Percentiles rank a stretch among this genome's conserved stretches.
These are phyloP conservation scores for Botrytis deweyae DNA, from an alignment of 2,329 filamentous ascomycete species.

Conservation along the genomic window DNA sequence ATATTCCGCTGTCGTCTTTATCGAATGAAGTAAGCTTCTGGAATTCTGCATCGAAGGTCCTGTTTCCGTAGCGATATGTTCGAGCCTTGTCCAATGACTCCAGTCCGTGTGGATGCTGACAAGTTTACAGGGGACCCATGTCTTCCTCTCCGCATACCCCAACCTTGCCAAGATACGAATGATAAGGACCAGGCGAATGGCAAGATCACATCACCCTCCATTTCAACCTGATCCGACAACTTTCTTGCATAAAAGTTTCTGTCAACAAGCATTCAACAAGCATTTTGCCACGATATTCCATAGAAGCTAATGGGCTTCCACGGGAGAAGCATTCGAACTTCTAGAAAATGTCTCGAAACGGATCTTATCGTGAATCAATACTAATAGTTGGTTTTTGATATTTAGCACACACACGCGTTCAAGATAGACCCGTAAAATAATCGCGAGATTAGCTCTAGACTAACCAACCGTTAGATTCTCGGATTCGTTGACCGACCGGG, in stretches of 20 bases:
- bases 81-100: neutral
- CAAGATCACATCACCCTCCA: neutral
- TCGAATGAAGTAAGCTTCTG: constrained; percentile 6
- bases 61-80: constrained; percentile 11
- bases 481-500: neutral
- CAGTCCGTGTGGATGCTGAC: neutral
- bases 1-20: neutral
- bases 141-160: constrained; percentile 1
- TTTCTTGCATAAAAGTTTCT: neutral
- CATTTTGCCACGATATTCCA: constrained; percentile 1
- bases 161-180: neutral
- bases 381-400: neutral
- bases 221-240: neutral
- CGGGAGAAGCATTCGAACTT: neutral
- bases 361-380: neutral
- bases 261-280: neutral
- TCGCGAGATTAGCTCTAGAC: neutral
- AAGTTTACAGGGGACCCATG: neutral
- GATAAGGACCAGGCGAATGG: constrained; percentile 4
- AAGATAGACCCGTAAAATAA: neutral
- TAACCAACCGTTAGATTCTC: neutral
- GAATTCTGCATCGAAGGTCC: constrained; percentile 13
- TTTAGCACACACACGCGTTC: neutral
- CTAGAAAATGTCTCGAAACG: neutral
- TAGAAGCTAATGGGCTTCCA: neutral